Percentiles rank a stretch among this genome's conserved stretches.
These are phyloP conservation scores for Psilocybe subaeruginosa DNA, from an alignment of 768 basidiomycete species.

Conservation along the genomic window DNA sequence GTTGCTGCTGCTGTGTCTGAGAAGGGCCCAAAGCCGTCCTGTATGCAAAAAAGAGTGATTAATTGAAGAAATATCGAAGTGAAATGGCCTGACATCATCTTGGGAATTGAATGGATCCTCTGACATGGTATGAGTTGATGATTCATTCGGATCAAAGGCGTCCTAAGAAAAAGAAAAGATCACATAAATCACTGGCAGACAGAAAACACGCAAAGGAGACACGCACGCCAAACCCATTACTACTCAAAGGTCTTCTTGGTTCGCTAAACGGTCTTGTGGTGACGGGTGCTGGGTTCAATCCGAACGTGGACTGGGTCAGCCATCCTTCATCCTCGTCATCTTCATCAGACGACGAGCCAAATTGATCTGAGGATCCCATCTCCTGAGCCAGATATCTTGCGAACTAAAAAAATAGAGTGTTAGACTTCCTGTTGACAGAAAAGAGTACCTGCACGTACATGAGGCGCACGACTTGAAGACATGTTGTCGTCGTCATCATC, in stretches of 20 bases:
- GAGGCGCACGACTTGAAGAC: slow-evolving; percentile 47
- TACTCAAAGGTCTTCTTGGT: slow-evolving; percentile 42
- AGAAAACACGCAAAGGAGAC: not conserved
- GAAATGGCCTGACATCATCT: slow-evolving; percentile 50
- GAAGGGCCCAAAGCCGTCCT: slow-evolving; percentile 83
- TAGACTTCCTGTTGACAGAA: no score
- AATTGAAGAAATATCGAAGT: not conserved
- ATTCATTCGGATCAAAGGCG: slow-evolving; percentile 46
- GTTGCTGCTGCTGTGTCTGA: slow-evolving; percentile 57
- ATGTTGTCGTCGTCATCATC: slow-evolving; percentile 43
- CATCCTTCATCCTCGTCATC: slow-evolving; percentile 83
- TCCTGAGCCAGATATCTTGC: slow-evolving; percentile 79
- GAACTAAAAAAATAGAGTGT: slow-evolving; percentile 50
- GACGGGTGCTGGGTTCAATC: slow-evolving; percentile 51
- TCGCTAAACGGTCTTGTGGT: slow-evolving; percentile 49
- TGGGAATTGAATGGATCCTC: slow-evolving; percentile 54
- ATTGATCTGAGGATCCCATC: slow-evolving; percentile 63
- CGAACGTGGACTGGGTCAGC: slow-evolving; percentile 79
- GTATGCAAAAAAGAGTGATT: not conserved
- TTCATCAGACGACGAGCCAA: slow-evolving; percentile 62
- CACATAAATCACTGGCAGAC: not conserved
- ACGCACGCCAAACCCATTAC: slow-evolving; percentile 59
- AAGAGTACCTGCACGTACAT: slow-evolving; percentile 32
- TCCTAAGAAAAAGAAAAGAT: slow-evolving; percentile 38
- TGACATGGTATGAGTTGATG: slow-evolving; percentile 36